A percentile compares a stretch with the other conserved stretches of the same genome.
Evolutionary conservation across 225 moss, liverwort and hornwort species (phyloP).

Genomic region (Physcomitrium patens): DNA sequence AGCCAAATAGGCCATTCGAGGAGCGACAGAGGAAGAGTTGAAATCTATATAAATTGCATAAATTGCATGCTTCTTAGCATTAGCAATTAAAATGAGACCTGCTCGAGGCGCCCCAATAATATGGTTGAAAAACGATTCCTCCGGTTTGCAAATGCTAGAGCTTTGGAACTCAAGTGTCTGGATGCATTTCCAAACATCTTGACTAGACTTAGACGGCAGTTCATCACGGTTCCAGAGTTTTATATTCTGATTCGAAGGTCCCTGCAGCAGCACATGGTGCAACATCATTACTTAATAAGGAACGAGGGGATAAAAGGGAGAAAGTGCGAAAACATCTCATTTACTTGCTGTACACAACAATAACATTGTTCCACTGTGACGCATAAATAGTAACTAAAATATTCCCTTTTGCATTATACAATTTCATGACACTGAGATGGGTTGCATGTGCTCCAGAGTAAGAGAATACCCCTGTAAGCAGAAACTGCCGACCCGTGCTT

Average conservation of each 20-base stretch:
- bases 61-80: constrained; percentile 70
- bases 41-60: constrained; percentile 79
- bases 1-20: constrained; percentile 83
- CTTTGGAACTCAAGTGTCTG: constrained; percentile 76
- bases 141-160: constrained; percentile 50
- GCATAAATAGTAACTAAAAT: neutral
- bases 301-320: neutral
- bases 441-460: neutral
- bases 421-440: constrained; percentile 3
- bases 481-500: constrained; percentile 33
- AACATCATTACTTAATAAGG: neutral
- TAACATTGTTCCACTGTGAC: neutral
- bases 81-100: constrained; percentile 70
- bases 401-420: neutral
- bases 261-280: constrained; percentile 42
- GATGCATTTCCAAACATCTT: constrained; percentile 64
- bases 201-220: constrained; percentile 52
- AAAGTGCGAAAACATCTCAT: neutral
- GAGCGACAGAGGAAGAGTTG: constrained; percentile 42
- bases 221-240: constrained; percentile 69
- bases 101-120: constrained; percentile 62
- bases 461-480: constrained; percentile 33
- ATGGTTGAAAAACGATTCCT: constrained; percentile 75
- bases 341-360: neutral
- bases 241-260: constrained; percentile 68